Evolutionary conservation across 2,329 filamentous ascomycete genomes (phyloP).

Genomic region (Aspergillus viridinutans): DNA sequence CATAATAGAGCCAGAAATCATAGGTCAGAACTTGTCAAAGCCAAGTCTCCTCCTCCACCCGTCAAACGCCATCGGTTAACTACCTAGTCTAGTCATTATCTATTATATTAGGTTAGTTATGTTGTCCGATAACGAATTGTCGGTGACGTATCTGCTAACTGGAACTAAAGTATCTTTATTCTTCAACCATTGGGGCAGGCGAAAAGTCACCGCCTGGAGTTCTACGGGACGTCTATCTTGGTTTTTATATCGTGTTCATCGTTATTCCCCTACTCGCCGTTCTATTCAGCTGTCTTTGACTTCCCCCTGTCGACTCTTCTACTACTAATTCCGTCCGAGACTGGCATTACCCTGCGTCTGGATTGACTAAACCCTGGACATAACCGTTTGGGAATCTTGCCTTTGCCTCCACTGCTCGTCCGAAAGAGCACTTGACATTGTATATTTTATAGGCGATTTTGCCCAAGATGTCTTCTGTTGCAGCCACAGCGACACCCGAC

Average conservation of each 20-base stretch:
- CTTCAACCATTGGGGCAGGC: neutral
- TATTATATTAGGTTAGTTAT: neutral
- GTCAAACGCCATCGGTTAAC: neutral
- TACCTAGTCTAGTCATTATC: neutral
- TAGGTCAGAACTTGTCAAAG: neutral
- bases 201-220: constrained; percentile 20
- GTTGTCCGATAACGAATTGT: neutral
- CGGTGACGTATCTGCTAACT: neutral
- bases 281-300: neutral
- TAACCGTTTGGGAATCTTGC: neutral
- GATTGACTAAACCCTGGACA: neutral
- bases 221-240: constrained; percentile 4
- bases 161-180: neutral
- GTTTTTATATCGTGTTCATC: neutral
- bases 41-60: neutral
- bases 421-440: neutral
- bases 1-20: neutral
- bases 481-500: constrained; percentile 38
- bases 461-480: constrained; percentile 28
- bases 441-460: neutral
- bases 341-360: neutral
- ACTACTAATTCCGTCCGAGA: neutral
- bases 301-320: neutral
- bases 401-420: neutral
- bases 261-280: neutral